Base-by-base conservation (phyloP, 371 early-diverging fungal species). In the Mycotypha africana region DNA sequence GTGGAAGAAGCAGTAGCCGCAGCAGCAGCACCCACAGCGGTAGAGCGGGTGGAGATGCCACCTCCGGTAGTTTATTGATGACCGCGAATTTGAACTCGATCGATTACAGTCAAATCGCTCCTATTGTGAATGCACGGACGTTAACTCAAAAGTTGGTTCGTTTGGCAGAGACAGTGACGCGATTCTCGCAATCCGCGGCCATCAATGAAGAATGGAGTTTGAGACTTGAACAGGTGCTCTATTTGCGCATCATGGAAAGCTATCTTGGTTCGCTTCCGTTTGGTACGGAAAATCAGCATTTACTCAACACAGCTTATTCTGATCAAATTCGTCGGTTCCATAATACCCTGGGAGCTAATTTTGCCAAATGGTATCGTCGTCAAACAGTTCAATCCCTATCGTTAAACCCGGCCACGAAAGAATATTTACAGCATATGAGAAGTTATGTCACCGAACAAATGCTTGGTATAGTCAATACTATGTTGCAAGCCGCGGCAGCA, bases 271-370 rank as follows among this genome's bases (percentile, higher is more conserved):
- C 68, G 11, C 60, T 74, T 40, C 74, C 74, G 1, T 74, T 74
- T 51, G 74, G 74, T n/a, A 74, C 74, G 1, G 63, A 67, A 35
- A 70, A 70, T 28, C 70, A 74, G 20, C 48, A 64, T 8, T 42
- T 70, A 33, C 48, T 74, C 12, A 74, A 74, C 22, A 62, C 63
- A 26, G 74, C 74, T 15, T 74, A 74, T 42, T 46, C 60, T 0
- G 74, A 70, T 36, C 74, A 74, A 44, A 62, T 74, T 12, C 58
- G 62, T 28, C 63, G 74, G 26, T 74, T 74, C 50, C 66, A 70
- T 19, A 58, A 45, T 21, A 74, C 74, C 4, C 34, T 74, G 3
- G 74, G 74, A 4, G 46, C 63, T 11, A 65, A 74, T 36, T 67
- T 70, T 52, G 70, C 74, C 15, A 67, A 70, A 36, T 74, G 74